phyloP scores from a whole-genome alignment of 192 early-diverging fungal genomes.

The Gaertneriomyces sp. region DNA sequence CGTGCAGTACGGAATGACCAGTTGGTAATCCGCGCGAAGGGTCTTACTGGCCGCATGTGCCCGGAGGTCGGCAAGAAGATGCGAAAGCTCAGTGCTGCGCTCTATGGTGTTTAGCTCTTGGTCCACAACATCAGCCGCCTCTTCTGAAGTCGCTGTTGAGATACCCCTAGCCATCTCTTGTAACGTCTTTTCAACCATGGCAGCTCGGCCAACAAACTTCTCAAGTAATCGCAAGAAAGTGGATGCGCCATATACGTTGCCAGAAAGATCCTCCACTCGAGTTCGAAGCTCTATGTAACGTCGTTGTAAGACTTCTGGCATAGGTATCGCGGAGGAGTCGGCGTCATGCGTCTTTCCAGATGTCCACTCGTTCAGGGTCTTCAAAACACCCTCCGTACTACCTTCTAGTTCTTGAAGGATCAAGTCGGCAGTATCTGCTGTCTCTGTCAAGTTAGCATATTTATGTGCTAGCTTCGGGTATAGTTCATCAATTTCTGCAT shows the following conservation, averaged over 20 bases:
- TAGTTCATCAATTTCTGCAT: no score
- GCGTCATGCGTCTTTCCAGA: no score
- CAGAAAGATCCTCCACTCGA: conserved; percentile 5
- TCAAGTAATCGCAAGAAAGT: neutral
- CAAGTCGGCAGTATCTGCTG: no score
- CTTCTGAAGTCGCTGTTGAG: no score
- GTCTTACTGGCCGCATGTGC: neutral
- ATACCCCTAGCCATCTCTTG: neutral
- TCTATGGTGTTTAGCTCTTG: neutral
- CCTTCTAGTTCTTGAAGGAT: no score
- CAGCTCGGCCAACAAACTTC: neutral
- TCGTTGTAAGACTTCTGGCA: conserved; percentile 13
- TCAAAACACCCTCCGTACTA: no score
- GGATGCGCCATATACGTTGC: neutral
- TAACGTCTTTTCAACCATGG: neutral
- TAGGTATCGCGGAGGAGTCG: neutral
- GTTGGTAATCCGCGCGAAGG: neutral
- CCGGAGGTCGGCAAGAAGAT: conserved; percentile 1
- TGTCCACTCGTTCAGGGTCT: no score
- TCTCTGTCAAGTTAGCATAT: no score
- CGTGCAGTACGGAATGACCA: conserved; percentile 6
- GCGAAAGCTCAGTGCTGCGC: conserved; percentile 6
- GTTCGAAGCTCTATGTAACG: conserved; percentile 22
- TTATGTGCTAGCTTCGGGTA: no score
- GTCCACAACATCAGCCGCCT: conserved; percentile 3